Percentiles rank a stretch among this genome's conserved stretches.
These are phyloP conservation scores for Eucommia ulmoides DNA, from an alignment of 257 asterid genomes.

Conservation along the genomic window DNA sequence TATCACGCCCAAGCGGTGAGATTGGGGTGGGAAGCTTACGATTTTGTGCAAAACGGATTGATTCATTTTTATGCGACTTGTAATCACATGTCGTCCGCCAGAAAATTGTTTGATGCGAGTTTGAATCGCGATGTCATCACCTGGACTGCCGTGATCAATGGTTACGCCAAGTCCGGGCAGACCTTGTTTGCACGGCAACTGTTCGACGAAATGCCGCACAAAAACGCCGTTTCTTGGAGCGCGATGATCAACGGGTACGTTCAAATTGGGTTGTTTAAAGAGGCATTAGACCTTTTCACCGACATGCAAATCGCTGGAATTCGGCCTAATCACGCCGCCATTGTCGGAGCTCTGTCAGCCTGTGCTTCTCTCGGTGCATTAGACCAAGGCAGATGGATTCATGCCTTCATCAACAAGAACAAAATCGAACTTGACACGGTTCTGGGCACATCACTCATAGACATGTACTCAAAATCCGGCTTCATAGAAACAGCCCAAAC, in stretches of 20 bases:
- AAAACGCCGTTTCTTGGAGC: slow-evolving; percentile 40
- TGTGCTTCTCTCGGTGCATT: slow-evolving; percentile 34
- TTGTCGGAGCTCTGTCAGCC: slow-evolving; percentile 32
- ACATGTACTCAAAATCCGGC: slow-evolving; percentile 57
- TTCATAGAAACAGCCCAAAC: slow-evolving; percentile 24
- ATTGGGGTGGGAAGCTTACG: slow-evolving; percentile 43
- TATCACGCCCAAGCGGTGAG: slow-evolving; percentile 31
- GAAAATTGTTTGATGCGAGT: slow-evolving; percentile 30
- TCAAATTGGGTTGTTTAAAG: slow-evolving; percentile 26
- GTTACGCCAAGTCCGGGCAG: slow-evolving; percentile 28
- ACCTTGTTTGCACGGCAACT: slow-evolving; percentile 18
- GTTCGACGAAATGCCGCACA: slow-evolving; percentile 50
- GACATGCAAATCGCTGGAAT: slow-evolving; percentile 27
- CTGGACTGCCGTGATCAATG: slow-evolving; percentile 42
- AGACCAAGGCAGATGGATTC: slow-evolving; percentile 45
- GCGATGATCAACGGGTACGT: slow-evolving; percentile 40
- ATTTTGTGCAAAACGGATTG: slow-evolving; percentile 50
- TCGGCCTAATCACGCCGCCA: slow-evolving; percentile 28
- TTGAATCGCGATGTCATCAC: slow-evolving; percentile 25
- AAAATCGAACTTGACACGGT: slow-evolving; percentile 21
- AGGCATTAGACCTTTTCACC: slow-evolving; percentile 26
- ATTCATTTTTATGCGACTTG: slow-evolving; percentile 33
- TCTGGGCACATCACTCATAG: slow-evolving; percentile 39
- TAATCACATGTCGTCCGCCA: slow-evolving; percentile 18
- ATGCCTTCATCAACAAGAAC: slow-evolving; percentile 18